Evolutionary conservation across 2,329 filamentous ascomycete genomes (phyloP), one percentile per base, ranked within the genome.

Genomic region (Arachnomyces sp.): DNA sequence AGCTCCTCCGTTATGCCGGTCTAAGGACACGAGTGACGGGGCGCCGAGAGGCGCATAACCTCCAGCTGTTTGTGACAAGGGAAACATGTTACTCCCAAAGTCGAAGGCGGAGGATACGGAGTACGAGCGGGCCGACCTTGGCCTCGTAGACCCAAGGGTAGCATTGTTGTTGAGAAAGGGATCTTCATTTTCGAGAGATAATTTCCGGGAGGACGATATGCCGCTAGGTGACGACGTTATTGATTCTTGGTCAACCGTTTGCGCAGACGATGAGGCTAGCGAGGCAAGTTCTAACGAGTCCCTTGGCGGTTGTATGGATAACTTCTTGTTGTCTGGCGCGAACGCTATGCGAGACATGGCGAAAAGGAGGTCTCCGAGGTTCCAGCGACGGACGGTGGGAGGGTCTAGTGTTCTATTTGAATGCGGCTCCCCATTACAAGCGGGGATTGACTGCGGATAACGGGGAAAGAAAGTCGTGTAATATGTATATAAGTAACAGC

Each of bases 211-310:
- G n/a, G 90, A 96, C 11, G 88, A 85, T 54, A 89, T 79, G 52
- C 86, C 90, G n/a, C 84, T 86, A 30, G 80, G 77, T 2, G 79
- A 83, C 28, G 88, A 94, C 31, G 72, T 72, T 42, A 82, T 76
- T 12, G 82, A 84, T n/a, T 74, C 69, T 34, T 82, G 77, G 8
- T 73, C 74, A 35, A 67, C 73, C 36, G 76, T 76, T 47, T 74
- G 74, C 38, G 73, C 76, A 51, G 83, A 87, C 50, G 84, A 88
- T 46, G 87, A 94, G 44, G 90, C 92, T 48, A 98, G 79, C 39
- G 89, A 95, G 45, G 89, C 92, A 43, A 98, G 82, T 70, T 98
- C 92, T 57, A 98, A 79, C 34, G 90, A 96, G 73, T 98, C 92
- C 67, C 92, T 85, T 46, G 78, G 67, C 9, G 68, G 66, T 44